Evolutionary conservation across 352 stramenopile genomes (phyloP), one percentile per base, ranked within the genome.

Genomic region (Phytophthora pini): DNA sequence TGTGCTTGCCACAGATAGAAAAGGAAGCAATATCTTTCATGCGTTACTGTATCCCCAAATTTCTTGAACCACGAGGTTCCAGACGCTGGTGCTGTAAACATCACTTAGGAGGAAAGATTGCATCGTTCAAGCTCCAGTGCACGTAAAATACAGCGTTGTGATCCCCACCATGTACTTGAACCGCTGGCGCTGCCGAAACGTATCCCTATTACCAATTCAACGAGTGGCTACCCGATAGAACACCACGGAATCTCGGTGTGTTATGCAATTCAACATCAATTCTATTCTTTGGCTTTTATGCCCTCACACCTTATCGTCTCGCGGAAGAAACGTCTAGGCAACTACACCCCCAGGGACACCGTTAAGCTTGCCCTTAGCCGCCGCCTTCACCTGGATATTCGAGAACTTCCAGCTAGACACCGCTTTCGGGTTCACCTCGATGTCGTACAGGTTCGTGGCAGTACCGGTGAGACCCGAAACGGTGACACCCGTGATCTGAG

Each of bases 401-500:
- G 53, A 61, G 40, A 61, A 61, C 27, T 43, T 45, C 53, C 53
- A 61, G 53, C 22, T 24, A 20, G 57, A 68, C 29, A 72, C 64
- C 5, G 61, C 58, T 22, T 69, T 59, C 22, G 58, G 38, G 53
- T 73, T 73, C 13, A 52, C 65, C 17, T 49, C 38, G 20, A 71
- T 67, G 36, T 74, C 66, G 50, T 68, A 74, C 20, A 70, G n/a
- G 36, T 74, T 66, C 3, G 61, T 67, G 32, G 49, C 61, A 9
- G 66, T 44, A 22, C 61, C 66, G 15, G 55, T 56, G 4, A 74
- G 51, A 17, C 66, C 66, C 3, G 34, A 56, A 24, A 74, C 39
- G 0, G 36, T 53, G 11, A 67, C 49, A 13, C 26, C 43, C 5
- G 36, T 46, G 52, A 72, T 67, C 10, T 43, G 3, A 20, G 54